A percentile compares a stretch with the other conserved stretches of the same genome.
phyloP scores from a whole-genome alignment of 225 moss, liverwort and hornwort genomes.

The Rhytidiadelphus loreus region DNA sequence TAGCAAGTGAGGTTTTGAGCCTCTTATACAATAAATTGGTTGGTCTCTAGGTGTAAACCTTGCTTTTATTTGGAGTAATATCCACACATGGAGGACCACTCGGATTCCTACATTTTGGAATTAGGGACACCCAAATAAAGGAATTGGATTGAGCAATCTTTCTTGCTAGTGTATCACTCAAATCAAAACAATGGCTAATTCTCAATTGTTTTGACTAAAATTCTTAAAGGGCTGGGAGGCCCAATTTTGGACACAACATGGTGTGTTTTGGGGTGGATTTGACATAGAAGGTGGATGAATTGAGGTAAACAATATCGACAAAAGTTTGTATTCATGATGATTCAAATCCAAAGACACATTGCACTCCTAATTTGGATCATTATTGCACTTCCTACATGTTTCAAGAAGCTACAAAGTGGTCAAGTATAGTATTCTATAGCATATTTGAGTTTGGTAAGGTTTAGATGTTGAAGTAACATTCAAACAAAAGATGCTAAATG shows the following conservation, averaged over 20 bases:
- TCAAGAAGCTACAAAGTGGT: background rate
- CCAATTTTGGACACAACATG: background rate
- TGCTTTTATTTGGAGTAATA: no score
- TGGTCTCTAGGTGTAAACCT: no score
- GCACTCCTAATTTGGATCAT: background rate
- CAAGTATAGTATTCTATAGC: fast-evolving
- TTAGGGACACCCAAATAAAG: no score
- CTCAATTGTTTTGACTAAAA: fast-evolving
- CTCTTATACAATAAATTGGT: no score
- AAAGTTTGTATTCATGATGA: background rate
- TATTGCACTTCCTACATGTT: background rate
- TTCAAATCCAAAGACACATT: background rate
- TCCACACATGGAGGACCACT: no score
- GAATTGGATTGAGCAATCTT: no score
- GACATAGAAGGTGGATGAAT: background rate
- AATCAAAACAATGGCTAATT: background rate
- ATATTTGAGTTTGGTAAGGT: background rate
- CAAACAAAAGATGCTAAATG: background rate
- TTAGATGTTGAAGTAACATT: background rate
- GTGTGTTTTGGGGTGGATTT: background rate
- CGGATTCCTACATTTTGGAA: no score
- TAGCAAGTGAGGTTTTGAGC: no score
- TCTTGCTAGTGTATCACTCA: no score
- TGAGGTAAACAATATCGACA: background rate
- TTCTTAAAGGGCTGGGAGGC: background rate